Percentiles rank a stretch among this genome's conserved stretches.
These are phyloP conservation scores for Penicillium sp. DNA, from an alignment of 2,329 filamentous ascomycete species.

Conservation along the genomic window DNA sequence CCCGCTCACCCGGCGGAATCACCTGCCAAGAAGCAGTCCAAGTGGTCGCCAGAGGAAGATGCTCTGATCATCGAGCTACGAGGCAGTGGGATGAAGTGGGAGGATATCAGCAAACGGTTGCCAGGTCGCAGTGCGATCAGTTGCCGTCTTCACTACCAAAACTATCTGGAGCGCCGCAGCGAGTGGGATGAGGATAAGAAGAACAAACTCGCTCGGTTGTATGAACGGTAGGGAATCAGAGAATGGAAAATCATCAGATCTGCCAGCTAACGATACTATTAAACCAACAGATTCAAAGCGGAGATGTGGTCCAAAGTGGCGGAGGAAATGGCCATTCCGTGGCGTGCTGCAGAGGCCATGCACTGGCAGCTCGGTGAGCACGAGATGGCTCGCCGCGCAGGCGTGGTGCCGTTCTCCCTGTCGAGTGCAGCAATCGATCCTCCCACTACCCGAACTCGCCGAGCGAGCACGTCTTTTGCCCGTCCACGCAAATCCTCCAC, in stretches of 20 bases:
- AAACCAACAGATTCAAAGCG: conserved; percentile 72
- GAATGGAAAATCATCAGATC: background rate
- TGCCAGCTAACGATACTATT: conserved; percentile 6
- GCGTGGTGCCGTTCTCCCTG: conserved; percentile 77
- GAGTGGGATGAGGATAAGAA: conserved; percentile 98
- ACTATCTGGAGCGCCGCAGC: conserved; percentile 86
- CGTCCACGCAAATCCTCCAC: conserved; percentile 39
- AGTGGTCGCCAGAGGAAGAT: conserved; percentile 93
- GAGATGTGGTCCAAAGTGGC: conserved; percentile 98
- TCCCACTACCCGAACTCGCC: conserved; percentile 33
- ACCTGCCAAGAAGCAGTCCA: conserved; percentile 89
- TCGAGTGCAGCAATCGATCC: conserved; percentile 55
- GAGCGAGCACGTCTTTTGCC: conserved; percentile 38
- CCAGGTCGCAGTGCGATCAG: conserved; percentile 90
- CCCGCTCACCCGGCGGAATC: conserved; percentile 52
- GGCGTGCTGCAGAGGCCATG: conserved; percentile 95
- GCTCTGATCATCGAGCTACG: conserved; percentile 88
- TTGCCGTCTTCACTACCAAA: conserved; percentile 92
- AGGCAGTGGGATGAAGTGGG: conserved; percentile 94
- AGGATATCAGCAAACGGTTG: conserved; percentile 88
- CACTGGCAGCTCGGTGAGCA: conserved; percentile 93
- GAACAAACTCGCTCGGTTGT: conserved; percentile 89
- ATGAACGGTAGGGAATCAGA: conserved; percentile 69
- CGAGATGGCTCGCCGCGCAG: conserved; percentile 90
- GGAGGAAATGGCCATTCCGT: conserved; percentile 90